Percentiles rank a stretch among this genome's conserved stretches.
These are phyloP conservation scores for Thalassiosira livingstoniorum DNA, from an alignment of 352 stramenopile genomes.

Conservation along the genomic window DNA sequence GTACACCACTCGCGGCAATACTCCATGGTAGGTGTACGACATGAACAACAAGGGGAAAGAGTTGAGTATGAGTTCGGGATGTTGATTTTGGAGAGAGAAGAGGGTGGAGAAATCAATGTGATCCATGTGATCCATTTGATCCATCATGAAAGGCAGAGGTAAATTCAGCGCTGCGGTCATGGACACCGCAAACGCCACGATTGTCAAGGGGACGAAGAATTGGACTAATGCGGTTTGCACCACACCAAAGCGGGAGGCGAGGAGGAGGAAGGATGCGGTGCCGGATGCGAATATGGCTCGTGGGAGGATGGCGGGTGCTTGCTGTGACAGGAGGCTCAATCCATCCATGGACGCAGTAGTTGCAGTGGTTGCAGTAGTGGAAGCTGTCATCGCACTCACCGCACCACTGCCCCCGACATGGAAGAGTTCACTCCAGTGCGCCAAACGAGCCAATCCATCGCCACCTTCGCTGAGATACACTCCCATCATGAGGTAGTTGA, in stretches of 20 bases:
- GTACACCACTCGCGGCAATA: conserved; percentile 83
- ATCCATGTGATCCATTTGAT: too few species aligned
- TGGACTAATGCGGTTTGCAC: conserved; percentile 43
- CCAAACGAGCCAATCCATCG: conserved; percentile 47
- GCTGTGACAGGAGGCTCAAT: neutral
- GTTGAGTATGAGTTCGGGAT: conserved; percentile 74
- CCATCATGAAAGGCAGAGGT: too few species aligned
- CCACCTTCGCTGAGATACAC: conserved; percentile 86
- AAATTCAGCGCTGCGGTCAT: conserved; percentile 54
- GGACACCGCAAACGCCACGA: conserved; percentile 65
- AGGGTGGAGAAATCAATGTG: conserved; percentile 70
- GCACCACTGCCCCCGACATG: conserved; percentile 48
- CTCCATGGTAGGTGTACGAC: conserved; percentile 86
- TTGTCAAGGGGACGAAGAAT: conserved; percentile 55
- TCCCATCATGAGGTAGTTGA: conserved; percentile 86
- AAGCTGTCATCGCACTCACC: conserved; percentile 42
- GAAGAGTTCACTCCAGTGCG: conserved; percentile 6
- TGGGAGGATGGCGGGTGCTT: conserved; percentile 28
- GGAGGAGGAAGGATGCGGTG: conserved; percentile 40
- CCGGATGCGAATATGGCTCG: conserved; percentile 26
- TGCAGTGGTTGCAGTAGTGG: neutral
- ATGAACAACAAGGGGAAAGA: conserved; percentile 85
- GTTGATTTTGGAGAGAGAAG: conserved; percentile 61
- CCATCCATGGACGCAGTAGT: neutral
- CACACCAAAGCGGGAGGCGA: conserved; percentile 19